Evolutionary conservation across 2,329 filamentous ascomycete species (phyloP), one percentile per base, ranked within the genome.

Genomic region (Talaromyces sp.): DNA sequence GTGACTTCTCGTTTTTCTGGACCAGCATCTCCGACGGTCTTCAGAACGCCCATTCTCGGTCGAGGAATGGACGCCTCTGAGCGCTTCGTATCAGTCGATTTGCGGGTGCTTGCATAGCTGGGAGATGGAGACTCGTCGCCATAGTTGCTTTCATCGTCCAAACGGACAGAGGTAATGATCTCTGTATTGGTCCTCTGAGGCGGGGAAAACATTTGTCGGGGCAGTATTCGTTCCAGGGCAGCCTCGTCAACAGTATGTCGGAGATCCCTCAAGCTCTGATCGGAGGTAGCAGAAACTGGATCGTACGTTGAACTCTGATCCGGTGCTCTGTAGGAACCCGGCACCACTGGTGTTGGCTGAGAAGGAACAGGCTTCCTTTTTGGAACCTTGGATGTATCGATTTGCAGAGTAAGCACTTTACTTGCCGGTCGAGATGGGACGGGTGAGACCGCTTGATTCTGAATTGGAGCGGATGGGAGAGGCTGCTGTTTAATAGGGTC

Each of bases 21-120:
- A 7, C 77, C 67, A 31, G 77, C 77, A 9, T 78, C 77, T 49
- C 91, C 92, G 11, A 93, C 87, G 1, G 89, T 91, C 71, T 89
- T 92, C 71, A 93, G 79, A 7, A 93, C 86, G 55, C 93, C 93
- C 64, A 89, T 89, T 64, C 93, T 84, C 17, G 89, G 89, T 61
- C 84, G 84, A 9, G 83, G 75, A 64, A 77, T 70, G 60, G 74
- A 74, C 62, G 73, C 68, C 64, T 65, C 62, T 2, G 76, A 79
- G 53, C 68, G 68, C 64, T 74, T 76, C 58, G 77, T 78, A 55
- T 76, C 73, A 7, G 78, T 69, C n/a, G 84, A 86, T 49, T 77
- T 81, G 31, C 78, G 80, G 21, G 86, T 88, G 73, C 89, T 95
- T 7, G 89, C 89, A 75, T 93, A 93, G 71, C 93, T 89, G 0